These are phyloP conservation scores for Ustilago shanxiensis DNA, from an alignment of 1,284 basidiomycete genomes.

Conservation along the genomic window DNA sequence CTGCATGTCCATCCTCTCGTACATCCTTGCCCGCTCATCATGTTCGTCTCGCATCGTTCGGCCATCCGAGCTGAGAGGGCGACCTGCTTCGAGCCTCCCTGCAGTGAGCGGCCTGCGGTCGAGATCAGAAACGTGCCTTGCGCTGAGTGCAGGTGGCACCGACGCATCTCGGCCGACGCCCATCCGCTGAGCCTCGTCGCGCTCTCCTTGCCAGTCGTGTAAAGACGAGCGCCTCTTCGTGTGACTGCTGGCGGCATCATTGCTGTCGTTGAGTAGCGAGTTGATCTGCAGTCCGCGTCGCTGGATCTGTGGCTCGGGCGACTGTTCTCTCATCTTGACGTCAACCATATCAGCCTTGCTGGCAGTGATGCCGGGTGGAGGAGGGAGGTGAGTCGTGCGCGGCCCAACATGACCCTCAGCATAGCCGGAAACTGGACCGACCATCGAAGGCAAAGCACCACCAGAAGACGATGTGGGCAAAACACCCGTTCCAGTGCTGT, in stretches of 20 bases:
- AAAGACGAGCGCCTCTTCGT: conserved; percentile 38
- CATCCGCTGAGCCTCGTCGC: conserved; percentile 5
- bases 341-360: conserved; percentile 18
- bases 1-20: conserved; percentile 27
- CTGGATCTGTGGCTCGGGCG: conserved; percentile 28
- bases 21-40: conserved; percentile 16
- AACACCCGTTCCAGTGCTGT: conserved; percentile 9
- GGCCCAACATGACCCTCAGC: conserved; percentile 6
- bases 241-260: conserved; percentile 18
- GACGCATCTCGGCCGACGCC: conserved; percentile 29
- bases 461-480: conserved; percentile 7
- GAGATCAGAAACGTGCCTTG: conserved; percentile 16
- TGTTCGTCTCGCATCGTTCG: conserved; percentile 13
- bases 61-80: conserved; percentile 20
- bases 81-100: conserved; percentile 15
- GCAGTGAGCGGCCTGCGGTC: conserved; percentile 36
- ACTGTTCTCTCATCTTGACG: conserved; percentile 31
- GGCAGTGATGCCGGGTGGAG: conserved; percentile 30
- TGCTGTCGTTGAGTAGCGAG: conserved; percentile 54
- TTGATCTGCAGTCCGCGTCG: conserved; percentile 62
- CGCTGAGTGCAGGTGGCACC: conserved; percentile 27
- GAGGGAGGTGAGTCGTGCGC: conserved; percentile 31
- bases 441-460: conserved; percentile 3
- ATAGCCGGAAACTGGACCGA: background rate
- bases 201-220: conserved; percentile 54